Base-by-base conservation (phyloP, 257 asterid genomes). In the Gardenia jasminoides region DNA sequence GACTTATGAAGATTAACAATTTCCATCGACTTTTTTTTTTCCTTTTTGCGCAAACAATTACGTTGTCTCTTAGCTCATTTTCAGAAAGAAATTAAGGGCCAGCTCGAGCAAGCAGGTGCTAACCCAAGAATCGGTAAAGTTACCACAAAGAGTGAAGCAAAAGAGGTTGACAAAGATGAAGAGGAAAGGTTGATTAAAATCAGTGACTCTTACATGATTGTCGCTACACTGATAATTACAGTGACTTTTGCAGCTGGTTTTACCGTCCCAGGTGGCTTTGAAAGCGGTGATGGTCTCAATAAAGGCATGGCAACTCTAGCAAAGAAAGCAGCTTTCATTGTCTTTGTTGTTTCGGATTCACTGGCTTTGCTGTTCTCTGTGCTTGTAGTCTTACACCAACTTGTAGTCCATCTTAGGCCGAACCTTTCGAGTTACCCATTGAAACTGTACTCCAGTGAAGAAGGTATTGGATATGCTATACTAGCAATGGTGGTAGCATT, bases 181-280 rank as follows among this genome's bases (percentile, higher is more conserved):
- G 41, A 7, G 10, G 20, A 17, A 19, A 1, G 0, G 41, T 28
- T 66, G 70, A 13, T 8, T 5, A 22, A 8, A 54, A 17, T 20
- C 2, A 33, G 59, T 8, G 61, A 62, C 2, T 44, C 67, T 2
- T 50, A 76, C 12, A 10, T 76, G 44, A 1, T 83, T 11, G 81
- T 83, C 19, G 86, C 81, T 2, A 72, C 83, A 1, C 72, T 82
- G 5, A 59, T 61, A 4, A 15, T 59, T 1, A 76, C 78, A 12
- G 72, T 83, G 4, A 76, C 81, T 12, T 83, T 80, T 70, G 71
- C 83, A 7, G 79, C 83, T 44, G 83, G 78, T 39, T 76, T 80
- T 48, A 79, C 83, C 11, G 20, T 80, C 20, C 83, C 83, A 3
- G 86, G 86, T 17, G 86, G 83, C 26, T 79, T 62, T 66, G 31